Evolutionary conservation across 768 basidiomycete genomes (phyloP), one percentile per base, ranked within the genome.

Genomic region (Phlebiopsis flavidoalba): DNA sequence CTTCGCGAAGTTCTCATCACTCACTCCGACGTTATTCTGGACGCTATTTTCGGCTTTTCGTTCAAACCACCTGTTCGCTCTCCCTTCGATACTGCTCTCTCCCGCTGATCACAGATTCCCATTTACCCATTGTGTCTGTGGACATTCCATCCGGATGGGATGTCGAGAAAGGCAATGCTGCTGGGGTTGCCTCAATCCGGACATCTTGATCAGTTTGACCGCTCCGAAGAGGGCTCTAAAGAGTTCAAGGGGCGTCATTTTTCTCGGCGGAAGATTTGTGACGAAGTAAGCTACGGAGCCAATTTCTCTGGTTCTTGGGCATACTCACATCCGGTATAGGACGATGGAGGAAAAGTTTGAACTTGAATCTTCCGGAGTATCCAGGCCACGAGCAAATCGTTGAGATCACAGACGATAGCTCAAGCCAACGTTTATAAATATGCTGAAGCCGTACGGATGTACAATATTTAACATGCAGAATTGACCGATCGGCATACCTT

Each of bases 91-190:
- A 69, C 75, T 0, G 88, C 87, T 43, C 80, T 99, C 1, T 78
- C 82, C 8, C 77, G 26, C 26, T 91, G 7, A 75, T 97, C 48
- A 76, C 81, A 1, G 69, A 78, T 15, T 86, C 87, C 4, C 72
- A 78, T 7, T 77, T 92, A 14, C 95, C 97, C 0, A 90, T 98
- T 67, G 83, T 99, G 26, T 93, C 91, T 1, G 89, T 99, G 3
- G 97, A 99, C 73, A 94, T 99, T 52, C 97, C 97, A 0, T 93
- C 90, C 0, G 97, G 95, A 8, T 99, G 97, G 97, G 86, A 95
- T 67, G 93, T 98, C 22, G 92, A 95, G 66, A 74, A 79, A 21
- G 96, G 96, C 1, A 83, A 81, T 54, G 76, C 74, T 4, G 76
- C 73, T 50, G 81, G 77, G 15, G 73, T 78, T 15, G 83, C 0